Evolutionary conservation across 2,329 filamentous ascomycete species (phyloP), one percentile per base, ranked within the genome.

Genomic region (Diaporthe longicolla): DNA sequence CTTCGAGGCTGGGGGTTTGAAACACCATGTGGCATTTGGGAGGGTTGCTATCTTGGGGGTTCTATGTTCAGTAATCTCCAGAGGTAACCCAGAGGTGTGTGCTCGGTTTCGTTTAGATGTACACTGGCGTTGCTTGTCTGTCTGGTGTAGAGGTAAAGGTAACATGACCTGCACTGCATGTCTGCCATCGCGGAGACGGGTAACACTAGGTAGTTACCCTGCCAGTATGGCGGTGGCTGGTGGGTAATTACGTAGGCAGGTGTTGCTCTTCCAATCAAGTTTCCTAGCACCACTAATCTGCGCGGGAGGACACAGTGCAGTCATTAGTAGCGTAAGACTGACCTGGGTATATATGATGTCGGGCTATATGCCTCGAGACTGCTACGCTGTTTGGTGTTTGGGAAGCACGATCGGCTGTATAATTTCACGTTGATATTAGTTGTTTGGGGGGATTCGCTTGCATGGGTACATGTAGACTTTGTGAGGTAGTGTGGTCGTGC

Each of bases 1-100:
- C 15, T 65, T 35, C 19, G 61, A 65, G 61, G 61, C 61, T 65
- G 61, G 61, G 40, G 37, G 11, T 17, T 65, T 65, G 61, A 63
- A 63, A 63, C 59, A 26, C 40, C 59, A 48, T 65, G 61, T 65
- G 43, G 61, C 26, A 11, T 7, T 50, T 65, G 29, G 29, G 29
- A 32, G 29, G 29, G 29, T 32, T 32, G 29, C 29, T 32, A 32
- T 32, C 29, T 32, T 32, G 3, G 29, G 29, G 29, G 29, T 4
- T 4, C n/a, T n/a, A n/a, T 32, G 29, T 1, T 32, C 5, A 32
- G 29, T 32, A 32, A 32, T 32, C 29, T 32, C 29, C 29, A 32
- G 29, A 32, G 29, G 29, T 29, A 29, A 29, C 29, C 29, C 29
- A 29, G 29, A 29, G 29, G 29, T 32, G 29, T 32, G 29, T 32